These are phyloP conservation scores for Tuber aestivum DNA, from an alignment of 495 filamentous ascomycete genomes.

Conservation along the genomic window DNA sequence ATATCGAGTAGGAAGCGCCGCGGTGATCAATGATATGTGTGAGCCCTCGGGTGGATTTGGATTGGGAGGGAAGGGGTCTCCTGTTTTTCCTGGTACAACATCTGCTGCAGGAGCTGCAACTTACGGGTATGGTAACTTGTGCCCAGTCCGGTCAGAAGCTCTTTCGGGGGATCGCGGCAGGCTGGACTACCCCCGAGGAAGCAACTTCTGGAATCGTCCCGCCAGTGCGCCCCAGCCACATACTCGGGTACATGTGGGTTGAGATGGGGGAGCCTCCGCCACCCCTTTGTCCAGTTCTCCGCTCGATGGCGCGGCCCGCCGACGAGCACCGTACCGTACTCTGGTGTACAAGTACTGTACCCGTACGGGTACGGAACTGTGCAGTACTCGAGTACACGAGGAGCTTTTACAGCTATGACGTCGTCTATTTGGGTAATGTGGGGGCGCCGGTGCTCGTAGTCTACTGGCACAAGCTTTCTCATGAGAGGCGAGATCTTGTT, in stretches of 20 bases:
- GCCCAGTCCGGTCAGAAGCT: background rate
- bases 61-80: background rate
- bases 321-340: no score
- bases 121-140: background rate
- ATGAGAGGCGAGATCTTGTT: background rate
- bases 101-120: background rate
- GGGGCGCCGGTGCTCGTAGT: no score
- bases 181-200: background rate
- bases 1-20: background rate
- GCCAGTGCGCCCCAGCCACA: background rate
- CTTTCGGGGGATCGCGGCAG: background rate
- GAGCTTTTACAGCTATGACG: background rate
- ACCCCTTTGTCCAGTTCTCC: background rate
- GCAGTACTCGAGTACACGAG: no score
- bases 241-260: no score
- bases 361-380: no score
- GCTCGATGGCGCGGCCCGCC: background rate
- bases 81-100: background rate
- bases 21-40: background rate
- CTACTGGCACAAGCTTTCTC: background rate
- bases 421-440: background rate
- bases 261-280: background rate
- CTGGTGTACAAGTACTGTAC: no score
- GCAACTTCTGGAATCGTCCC: background rate
- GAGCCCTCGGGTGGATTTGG: background rate